Evolutionary conservation across 139 green algal genomes (phyloP).

Genomic region (Bryopsis sp.): DNA sequence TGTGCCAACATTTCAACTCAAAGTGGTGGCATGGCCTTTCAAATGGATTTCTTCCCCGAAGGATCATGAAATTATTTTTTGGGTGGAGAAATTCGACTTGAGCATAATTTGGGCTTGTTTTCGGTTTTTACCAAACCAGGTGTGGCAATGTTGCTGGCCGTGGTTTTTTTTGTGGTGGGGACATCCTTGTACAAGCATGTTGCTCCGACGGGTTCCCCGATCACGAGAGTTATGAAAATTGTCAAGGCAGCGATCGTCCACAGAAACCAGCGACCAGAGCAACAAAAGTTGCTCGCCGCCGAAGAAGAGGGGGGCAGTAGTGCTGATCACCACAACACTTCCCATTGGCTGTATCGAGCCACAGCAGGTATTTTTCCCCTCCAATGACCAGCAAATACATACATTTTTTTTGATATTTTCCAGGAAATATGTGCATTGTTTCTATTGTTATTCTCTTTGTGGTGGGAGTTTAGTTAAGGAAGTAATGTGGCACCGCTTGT

Average conservation of each 20-base stretch:
- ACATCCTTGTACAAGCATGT: slow-evolving; percentile 39
- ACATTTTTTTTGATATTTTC: neutral
- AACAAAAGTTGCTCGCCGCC: neutral
- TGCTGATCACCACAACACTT: neutral
- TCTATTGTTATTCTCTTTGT: no score
- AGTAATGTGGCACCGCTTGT: no score
- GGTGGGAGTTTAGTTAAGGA: no score
- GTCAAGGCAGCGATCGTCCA: slow-evolving; percentile 41
- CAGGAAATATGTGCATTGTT: no score
- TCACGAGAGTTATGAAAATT: slow-evolving; percentile 71
- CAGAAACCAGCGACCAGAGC: neutral
- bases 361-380: neutral
- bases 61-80: no score
- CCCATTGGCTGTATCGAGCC: slow-evolving; percentile 2
- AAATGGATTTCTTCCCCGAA: no score
- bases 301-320: neutral
- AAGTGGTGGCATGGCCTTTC: no score
- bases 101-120: neutral
- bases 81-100: no score
- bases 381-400: neutral
- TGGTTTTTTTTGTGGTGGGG: slow-evolving; percentile 58
- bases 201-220: slow-evolving; percentile 64
- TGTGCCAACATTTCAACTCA: no score
- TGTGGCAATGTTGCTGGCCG: slow-evolving; percentile 62
- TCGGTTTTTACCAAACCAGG: slow-evolving; percentile 26